Evolutionary conservation across 1,284 basidiomycete genomes (phyloP).

Genomic region (Trichosporon sp.): DNA sequence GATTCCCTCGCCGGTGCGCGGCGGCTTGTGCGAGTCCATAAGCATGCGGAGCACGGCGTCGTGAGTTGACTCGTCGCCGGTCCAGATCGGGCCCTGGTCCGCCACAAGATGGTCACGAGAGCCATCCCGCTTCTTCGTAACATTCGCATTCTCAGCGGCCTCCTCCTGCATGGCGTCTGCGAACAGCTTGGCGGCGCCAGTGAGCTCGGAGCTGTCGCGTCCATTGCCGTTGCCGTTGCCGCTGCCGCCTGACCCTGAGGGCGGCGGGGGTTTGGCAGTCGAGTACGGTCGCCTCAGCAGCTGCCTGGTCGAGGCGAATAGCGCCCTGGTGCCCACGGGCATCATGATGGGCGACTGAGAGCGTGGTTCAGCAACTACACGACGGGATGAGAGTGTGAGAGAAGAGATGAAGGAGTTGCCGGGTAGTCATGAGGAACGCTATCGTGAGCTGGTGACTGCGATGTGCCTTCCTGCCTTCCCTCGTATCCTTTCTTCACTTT

Average conservation of each 20-base stretch:
- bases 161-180: conserved; percentile 69
- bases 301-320: conserved; percentile 25
- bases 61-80: conserved; percentile 70
- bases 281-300: conserved; percentile 3
- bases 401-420: not conserved
- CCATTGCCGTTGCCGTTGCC: not conserved
- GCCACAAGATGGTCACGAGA: conserved; percentile 54
- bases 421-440: not conserved
- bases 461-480: not conserved
- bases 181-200: conserved; percentile 69
- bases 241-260: not conserved
- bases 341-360: conserved; percentile 8
- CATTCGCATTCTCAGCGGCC: conserved; percentile 36
- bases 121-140: not conserved
- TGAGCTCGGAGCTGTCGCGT: conserved; percentile 28
- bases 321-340: conserved; percentile 23
- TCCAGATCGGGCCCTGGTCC: conserved; percentile 62
- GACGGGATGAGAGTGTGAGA: conserved; percentile 2
- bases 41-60: conserved; percentile 81
- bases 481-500: not conserved
- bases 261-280: not conserved
- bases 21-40: conserved; percentile 79
- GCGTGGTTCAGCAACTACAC: not conserved
- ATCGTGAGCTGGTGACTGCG: conserved; percentile 5
- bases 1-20: conserved; percentile 60